Base-by-base conservation (phyloP, 768 basidiomycete genomes). In the Pulveroboletus sp. region DNA sequence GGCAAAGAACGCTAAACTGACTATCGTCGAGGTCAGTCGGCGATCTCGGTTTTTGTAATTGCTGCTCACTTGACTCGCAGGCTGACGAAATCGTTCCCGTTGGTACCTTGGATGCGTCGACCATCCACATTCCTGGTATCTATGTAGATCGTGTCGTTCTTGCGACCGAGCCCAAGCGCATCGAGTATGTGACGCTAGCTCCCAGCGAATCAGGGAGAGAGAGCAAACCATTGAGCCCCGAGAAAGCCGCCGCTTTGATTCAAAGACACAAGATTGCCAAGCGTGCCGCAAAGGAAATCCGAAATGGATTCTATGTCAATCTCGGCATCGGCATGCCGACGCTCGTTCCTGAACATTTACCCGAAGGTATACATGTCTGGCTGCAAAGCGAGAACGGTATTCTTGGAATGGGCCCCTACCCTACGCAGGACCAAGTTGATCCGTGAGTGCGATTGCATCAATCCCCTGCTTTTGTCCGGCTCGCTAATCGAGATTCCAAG, bases 311-410 rank as follows among this genome's bases (percentile, higher is more conserved):
- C 73, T 85, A 91, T 54, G 90, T 93, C 53, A 93, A 93, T 56
- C 72, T 93, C 49, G 91, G 91, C 24, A 91, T 93, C 56, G 91
- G 91, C 22, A 93, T 93, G 82, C 91, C 90, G 26, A 93, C 90
- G 6, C 78, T 93, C 11, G 86, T 92, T 19, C 88, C 91, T 0
- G 88, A 89, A 60, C 82, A 85, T 66, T 66, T 92, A 36, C 79
- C 80, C 40, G 76, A 81, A 49, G 84, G 80, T 45, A 82, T 91
- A 10, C 78, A 76, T 43, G 90, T 93, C n/a, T 92, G 88, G 87
- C 60, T 90, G 63, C 91, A 93, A 67, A 91, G 89, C 63, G 91
- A 93, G 73, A 93, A 93, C 54, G 91, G 91, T 29, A 84, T 93
- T 51, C 73, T 93, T 49, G 89, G 89, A 40, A 87, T 87, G 89